These are phyloP conservation scores for Chaetothyriales sp. DNA, from an alignment of 2,329 filamentous ascomycete genomes.

Conservation along the genomic window DNA sequence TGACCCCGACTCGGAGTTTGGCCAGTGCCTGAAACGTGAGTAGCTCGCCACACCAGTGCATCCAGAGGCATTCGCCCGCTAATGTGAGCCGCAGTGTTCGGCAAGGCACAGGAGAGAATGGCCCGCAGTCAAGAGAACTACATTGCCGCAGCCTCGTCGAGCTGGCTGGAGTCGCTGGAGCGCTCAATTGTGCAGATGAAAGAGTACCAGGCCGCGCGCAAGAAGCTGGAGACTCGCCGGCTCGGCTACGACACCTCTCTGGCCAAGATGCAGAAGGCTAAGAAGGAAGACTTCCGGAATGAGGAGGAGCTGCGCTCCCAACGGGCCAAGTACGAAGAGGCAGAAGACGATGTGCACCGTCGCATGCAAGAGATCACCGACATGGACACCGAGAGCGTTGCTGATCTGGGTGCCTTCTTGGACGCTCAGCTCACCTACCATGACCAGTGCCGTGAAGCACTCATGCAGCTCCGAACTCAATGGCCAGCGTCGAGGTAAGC, in stretches of 20 bases:
- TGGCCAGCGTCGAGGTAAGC: slow-evolving; percentile 48
- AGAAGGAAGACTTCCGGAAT: slow-evolving; percentile 81
- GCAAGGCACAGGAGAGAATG: slow-evolving; percentile 74
- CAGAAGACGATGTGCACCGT: slow-evolving; percentile 76
- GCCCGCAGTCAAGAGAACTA: slow-evolving; percentile 75
- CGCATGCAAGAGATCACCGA: slow-evolving; percentile 97
- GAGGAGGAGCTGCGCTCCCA: slow-evolving; percentile 84
- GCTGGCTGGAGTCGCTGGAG: slow-evolving; percentile 86
- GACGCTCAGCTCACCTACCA: slow-evolving; percentile 85
- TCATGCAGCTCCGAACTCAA: slow-evolving; percentile 52
- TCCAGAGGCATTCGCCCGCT: neutral
- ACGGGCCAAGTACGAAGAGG: slow-evolving; percentile 93
- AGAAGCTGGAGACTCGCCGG: slow-evolving; percentile 82
- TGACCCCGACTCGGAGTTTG: slow-evolving; percentile 77
- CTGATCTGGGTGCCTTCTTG: slow-evolving; percentile 64
- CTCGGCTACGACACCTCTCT: slow-evolving; percentile 83
- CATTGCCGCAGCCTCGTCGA: slow-evolving; percentile 58
- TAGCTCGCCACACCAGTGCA: slow-evolving; percentile 3
- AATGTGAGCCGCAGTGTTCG: slow-evolving; percentile 42
- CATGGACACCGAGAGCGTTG: slow-evolving; percentile 66
- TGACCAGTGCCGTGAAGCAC: slow-evolving; percentile 74
- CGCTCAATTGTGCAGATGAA: slow-evolving; percentile 87
- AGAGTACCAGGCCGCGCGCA: slow-evolving; percentile 83
- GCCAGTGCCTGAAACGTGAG: slow-evolving; percentile 63
- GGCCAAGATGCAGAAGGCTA: slow-evolving; percentile 80